Base-by-base conservation (phyloP, 1,284 basidiomycete species). In the Austroboletus novae-zelandiae region DNA sequence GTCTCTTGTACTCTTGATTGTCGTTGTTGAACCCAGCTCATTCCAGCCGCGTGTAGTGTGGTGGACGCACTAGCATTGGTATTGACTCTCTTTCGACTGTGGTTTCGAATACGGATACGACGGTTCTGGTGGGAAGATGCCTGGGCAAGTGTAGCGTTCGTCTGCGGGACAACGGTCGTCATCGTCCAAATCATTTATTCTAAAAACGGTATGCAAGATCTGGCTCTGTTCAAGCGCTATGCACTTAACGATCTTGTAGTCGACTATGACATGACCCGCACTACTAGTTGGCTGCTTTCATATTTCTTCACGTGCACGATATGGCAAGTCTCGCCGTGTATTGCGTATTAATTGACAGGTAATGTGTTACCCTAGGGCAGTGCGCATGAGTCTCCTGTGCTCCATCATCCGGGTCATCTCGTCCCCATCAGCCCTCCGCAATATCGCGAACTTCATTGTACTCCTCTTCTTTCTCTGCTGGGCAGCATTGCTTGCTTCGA, bases 81-180 rank as follows among this genome's bases (percentile, higher is more conserved):
- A 30, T 31, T 42, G 10, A 30, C 39, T 5, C 9, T 45, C 5
- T 36, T 45, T 34, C 39, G 48, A 30, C 18, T 50, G 32, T 41
- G 9, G 18, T 23, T 50, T 7, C 39, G 48, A 14, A 7, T 42
- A 8, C 31, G 11, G 5, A 45, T 50, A 45, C 32, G 29, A 17
- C 37, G 43, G 17, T 35, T 50, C 18, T 45, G 48, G 43, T 50
- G 43, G 48, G 48, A 50, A 17, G 48, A 50, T 36, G 10, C 31
- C 18, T 50, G n/a, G n/a, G n/a, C n/a, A 44, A 14, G 9, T 34
- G 4, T 50, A 20, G 27, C 36, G 18, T 29, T 34, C 17, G 18
- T 32, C 14, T 48, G 4, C 4, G 47, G 41, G 36, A 32, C n/a
- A n/a, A 27, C 27, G 9, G 39, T 39, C n/a, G 23, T 43, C 8